Evolutionary conservation across 495 filamentous ascomycete genomes (phyloP).

Genomic region (Cercophora scortea): DNA sequence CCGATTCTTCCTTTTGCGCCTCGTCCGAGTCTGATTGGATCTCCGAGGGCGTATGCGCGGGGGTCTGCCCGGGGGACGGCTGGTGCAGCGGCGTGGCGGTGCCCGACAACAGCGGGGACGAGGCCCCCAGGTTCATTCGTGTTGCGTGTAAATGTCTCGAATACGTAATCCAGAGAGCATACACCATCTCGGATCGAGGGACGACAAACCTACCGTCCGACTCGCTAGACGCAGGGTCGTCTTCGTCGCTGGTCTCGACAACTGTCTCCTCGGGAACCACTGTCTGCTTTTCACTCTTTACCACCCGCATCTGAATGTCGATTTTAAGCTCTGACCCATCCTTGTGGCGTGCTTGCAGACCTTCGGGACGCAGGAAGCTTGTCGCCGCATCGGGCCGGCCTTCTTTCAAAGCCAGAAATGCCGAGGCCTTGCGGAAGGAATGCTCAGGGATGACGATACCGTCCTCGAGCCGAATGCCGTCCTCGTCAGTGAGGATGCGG

Average conservation of each 20-base stretch:
- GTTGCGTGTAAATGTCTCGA: slow-evolving; percentile 83
- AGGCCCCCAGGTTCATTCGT: slow-evolving; percentile 44
- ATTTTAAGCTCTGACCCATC: slow-evolving; percentile 88
- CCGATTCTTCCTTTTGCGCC: slow-evolving; percentile 22
- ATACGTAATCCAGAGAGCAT: slow-evolving; percentile 95
- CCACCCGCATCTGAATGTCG: slow-evolving; percentile 91
- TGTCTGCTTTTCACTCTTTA: slow-evolving; percentile 66
- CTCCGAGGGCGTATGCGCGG: slow-evolving; percentile 41
- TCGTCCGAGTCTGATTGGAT: slow-evolving; percentile 44
- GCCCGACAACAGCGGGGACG: slow-evolving; percentile 53
- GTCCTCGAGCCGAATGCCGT: slow-evolving; percentile 72
- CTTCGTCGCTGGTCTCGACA: slow-evolving; percentile 43
- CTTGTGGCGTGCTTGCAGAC: slow-evolving; percentile 76
- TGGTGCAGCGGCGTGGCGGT: slow-evolving; percentile 60
- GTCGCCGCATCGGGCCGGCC: slow-evolving; percentile 67
- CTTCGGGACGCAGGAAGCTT: slow-evolving; percentile 70
- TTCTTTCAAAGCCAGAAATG: slow-evolving; percentile 72
- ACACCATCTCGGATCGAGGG: slow-evolving; percentile 68
- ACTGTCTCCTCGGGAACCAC: slow-evolving; percentile 34
- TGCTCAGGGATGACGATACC: slow-evolving; percentile 97
- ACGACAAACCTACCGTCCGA: slow-evolving; percentile 19
- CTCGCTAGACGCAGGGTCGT: slow-evolving; percentile 29
- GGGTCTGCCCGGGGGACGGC: slow-evolving; percentile 69
- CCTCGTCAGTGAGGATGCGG: slow-evolving; percentile 73
- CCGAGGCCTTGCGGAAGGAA: slow-evolving; percentile 83